Evolutionary conservation across 768 basidiomycete species (phyloP).

Genomic region (Russula foetens): DNA sequence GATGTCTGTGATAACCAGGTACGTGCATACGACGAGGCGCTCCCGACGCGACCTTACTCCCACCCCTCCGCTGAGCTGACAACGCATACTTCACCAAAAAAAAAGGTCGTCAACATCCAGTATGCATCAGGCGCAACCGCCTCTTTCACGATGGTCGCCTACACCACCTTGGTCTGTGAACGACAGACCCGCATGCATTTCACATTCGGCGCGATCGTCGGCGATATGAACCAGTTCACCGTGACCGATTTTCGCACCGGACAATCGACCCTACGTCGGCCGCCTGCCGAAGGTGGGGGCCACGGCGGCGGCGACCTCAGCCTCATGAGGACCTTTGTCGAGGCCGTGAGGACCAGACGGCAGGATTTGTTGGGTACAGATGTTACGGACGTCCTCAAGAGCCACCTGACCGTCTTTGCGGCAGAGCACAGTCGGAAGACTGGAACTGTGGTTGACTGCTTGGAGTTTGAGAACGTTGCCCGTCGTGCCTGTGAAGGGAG

Average conservation of each 20-base stretch:
- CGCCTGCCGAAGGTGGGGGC: conserved; percentile 52
- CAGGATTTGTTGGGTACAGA: conserved; percentile 62
- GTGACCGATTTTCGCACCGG: conserved; percentile 68
- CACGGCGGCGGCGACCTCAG: conserved; percentile 84
- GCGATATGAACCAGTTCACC: conserved; percentile 70
- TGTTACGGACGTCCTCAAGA: conserved; percentile 60
- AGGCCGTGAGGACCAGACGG: conserved; percentile 58
- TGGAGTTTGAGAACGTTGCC: conserved; percentile 50
- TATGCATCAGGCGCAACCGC: conserved; percentile 76
- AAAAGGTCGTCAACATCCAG: conserved; percentile 75
- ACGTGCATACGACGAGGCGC: conserved; percentile 30
- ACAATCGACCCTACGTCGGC: conserved; percentile 37
- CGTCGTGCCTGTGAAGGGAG: conserved; percentile 28
- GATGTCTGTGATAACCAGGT: conserved; percentile 86
- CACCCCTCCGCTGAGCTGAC: not conserved
- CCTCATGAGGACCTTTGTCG: conserved; percentile 64
- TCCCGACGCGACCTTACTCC: too few relatives aligned
- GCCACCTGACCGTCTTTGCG: conserved; percentile 82
- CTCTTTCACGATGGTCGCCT: conserved; percentile 87
- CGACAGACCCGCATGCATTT: conserved; percentile 84
- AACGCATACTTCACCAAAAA: not conserved
- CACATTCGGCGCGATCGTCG: conserved; percentile 81
- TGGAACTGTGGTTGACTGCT: conserved; percentile 62
- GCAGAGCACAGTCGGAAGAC: conserved; percentile 70
- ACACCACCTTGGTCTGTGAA: conserved; percentile 68